phyloP scores from a whole-genome alignment of 2,329 filamentous ascomycete species.

The Monosporascus sp. region DNA sequence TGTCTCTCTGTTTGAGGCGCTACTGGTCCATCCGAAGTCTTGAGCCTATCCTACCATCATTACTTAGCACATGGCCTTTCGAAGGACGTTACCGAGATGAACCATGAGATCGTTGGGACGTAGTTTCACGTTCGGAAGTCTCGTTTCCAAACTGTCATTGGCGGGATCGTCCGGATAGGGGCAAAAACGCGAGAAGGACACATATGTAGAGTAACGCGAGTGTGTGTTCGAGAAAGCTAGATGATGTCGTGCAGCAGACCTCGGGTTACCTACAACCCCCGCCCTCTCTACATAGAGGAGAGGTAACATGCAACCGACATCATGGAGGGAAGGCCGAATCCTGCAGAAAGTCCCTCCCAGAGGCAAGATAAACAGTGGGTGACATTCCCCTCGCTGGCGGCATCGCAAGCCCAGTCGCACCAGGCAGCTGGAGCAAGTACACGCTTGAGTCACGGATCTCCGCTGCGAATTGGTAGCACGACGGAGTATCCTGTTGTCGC shows the following conservation, averaged over 20 bases:
- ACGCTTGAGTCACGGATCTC: conserved; percentile 8
- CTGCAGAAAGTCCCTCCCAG: background rate
- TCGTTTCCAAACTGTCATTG: background rate
- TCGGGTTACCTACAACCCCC: conserved; percentile 8
- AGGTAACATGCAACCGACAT: conserved; percentile 1
- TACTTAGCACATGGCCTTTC: background rate
- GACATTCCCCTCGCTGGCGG: background rate
- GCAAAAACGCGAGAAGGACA: background rate
- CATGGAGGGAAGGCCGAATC: background rate
- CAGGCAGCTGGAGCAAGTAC: background rate
- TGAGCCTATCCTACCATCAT: conserved; percentile 4
- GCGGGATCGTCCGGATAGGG: conserved; percentile 2
- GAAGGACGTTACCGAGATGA: conserved; percentile 8
- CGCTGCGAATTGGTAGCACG: conserved; percentile 16
- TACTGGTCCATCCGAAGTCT: conserved; percentile 6
- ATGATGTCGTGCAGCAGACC: conserved; percentile 22
- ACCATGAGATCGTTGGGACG: conserved; percentile 6
- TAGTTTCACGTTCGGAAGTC: background rate
- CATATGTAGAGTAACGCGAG: background rate
- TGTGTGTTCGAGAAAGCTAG: conserved; percentile 13
- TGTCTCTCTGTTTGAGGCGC: background rate
- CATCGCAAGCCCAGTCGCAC: background rate
- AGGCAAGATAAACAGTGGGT: background rate
- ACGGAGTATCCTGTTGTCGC: conserved; percentile 19
- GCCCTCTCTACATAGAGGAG: background rate